Percentiles rank a stretch among this genome's conserved stretches.
Evolutionary conservation across 2,329 filamentous ascomycete genomes (phyloP).

Genomic region (Seiridium cupressi): DNA sequence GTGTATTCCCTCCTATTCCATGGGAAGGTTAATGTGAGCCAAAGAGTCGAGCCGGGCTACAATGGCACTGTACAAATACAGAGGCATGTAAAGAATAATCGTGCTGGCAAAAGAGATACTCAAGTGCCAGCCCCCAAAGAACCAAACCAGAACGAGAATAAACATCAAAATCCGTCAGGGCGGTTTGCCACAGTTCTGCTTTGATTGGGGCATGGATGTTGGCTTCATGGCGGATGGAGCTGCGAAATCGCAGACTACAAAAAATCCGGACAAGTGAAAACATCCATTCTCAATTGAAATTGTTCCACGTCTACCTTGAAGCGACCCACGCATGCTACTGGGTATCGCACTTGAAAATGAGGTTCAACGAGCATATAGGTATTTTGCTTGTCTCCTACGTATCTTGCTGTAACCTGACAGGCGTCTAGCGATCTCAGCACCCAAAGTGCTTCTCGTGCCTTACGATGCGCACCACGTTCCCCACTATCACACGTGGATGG

Average conservation of each 20-base stretch:
- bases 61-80: background rate
- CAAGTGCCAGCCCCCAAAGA: too few species aligned
- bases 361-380: slow-evolving; percentile 40
- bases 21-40: slow-evolving; percentile 32
- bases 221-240: background rate
- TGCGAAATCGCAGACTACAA: background rate
- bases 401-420: background rate
- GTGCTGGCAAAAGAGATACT: too few species aligned
- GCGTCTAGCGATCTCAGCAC: slow-evolving; percentile 62
- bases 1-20: slow-evolving; percentile 52
- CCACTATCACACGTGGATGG: slow-evolving; percentile 89
- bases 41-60: background rate
- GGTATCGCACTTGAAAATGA: background rate
- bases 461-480: slow-evolving; percentile 80
- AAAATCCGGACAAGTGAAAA: background rate
- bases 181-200: background rate
- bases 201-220: background rate
- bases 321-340: too few species aligned
- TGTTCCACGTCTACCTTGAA: background rate
- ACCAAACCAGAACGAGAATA: too few species aligned
- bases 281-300: background rate
- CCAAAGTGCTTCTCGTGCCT: slow-evolving; percentile 72
- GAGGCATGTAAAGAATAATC: background rate
- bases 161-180: too few species aligned
- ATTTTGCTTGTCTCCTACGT: background rate